Percentiles rank a stretch among this genome's conserved stretches.
phyloP scores from a whole-genome alignment of 768 basidiomycete species.

The Naematelia aurantialba region DNA sequence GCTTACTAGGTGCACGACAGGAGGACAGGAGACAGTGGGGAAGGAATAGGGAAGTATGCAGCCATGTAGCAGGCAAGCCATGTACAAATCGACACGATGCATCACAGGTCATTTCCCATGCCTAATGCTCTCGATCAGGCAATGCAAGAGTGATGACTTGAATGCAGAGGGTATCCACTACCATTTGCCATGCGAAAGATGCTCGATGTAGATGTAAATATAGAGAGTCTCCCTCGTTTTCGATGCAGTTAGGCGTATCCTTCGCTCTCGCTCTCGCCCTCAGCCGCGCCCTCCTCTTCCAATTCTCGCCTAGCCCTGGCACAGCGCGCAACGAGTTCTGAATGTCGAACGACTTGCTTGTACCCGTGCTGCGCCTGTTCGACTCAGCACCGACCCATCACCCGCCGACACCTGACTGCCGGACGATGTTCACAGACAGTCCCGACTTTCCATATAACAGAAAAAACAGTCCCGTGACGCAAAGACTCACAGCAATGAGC shows the following conservation, averaged over 20 bases:
- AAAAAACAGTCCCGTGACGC: background rate
- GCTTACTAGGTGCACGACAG: conserved; percentile 26
- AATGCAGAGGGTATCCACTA: background rate
- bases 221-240: no score
- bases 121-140: background rate
- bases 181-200: no score
- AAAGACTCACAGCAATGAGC: conserved; percentile 68
- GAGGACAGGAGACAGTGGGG: background rate
- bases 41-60: no score
- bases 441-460: background rate
- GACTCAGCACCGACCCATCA: conserved; percentile 5
- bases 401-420: conserved; percentile 15
- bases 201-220: no score
- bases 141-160: background rate
- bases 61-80: no score
- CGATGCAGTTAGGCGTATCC: no score
- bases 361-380: conserved; percentile 20
- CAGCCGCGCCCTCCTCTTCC: background rate
- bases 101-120: no score
- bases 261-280: background rate
- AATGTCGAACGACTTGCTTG: conserved; percentile 17
- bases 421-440: background rate
- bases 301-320: conserved; percentile 1
- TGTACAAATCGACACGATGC: no score
- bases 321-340: conserved; percentile 15